Percentiles rank a stretch among this genome's conserved stretches.
phyloP scores from a whole-genome alignment of 2,329 filamentous ascomycete genomes.

The Ilyonectria destructans region DNA sequence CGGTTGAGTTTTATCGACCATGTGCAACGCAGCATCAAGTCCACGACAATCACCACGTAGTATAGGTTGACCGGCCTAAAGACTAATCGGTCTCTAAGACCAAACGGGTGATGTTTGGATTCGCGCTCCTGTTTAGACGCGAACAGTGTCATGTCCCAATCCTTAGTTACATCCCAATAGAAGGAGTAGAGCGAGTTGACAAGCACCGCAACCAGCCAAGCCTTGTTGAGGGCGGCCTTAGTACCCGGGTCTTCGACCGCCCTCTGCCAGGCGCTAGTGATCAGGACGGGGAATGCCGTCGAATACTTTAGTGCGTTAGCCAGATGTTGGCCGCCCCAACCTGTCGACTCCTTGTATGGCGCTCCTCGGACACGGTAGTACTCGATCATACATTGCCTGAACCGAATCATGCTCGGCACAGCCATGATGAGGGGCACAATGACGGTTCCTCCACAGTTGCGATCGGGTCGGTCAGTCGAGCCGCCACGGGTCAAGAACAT shows the following conservation, averaged over 20 bases:
- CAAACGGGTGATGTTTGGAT: slow-evolving; percentile 80
- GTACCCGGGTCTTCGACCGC: slow-evolving; percentile 64
- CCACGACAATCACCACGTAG: slow-evolving; percentile 84
- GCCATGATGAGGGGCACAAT: slow-evolving; percentile 89
- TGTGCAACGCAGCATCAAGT: slow-evolving; percentile 87
- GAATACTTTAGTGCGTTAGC: slow-evolving; percentile 96
- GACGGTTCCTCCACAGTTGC: slow-evolving; percentile 84
- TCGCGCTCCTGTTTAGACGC: slow-evolving; percentile 71
- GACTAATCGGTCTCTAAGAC: slow-evolving; percentile 81
- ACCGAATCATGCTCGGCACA: slow-evolving; percentile 86
- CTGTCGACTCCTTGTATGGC: slow-evolving; percentile 69
- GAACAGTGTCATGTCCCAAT: slow-evolving; percentile 95
- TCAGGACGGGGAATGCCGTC: slow-evolving; percentile 93
- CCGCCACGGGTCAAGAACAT: slow-evolving; percentile 86
- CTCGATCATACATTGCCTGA: slow-evolving; percentile 94
- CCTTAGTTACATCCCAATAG: slow-evolving; percentile 97
- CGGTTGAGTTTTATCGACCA: slow-evolving; percentile 92
- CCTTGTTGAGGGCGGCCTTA: slow-evolving; percentile 64
- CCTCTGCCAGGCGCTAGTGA: slow-evolving; percentile 83
- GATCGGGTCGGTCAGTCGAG: slow-evolving; percentile 85
- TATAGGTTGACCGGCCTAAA: slow-evolving; percentile 84
- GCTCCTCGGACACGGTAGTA: slow-evolving; percentile 79
- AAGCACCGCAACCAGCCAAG: slow-evolving; percentile 81
- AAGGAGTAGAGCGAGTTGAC: slow-evolving; percentile 96
- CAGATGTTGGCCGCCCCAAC: slow-evolving; percentile 89